phyloP scores from a whole-genome alignment of 495 filamentous ascomycete genomes.

The Xylaria intraflava region DNA sequence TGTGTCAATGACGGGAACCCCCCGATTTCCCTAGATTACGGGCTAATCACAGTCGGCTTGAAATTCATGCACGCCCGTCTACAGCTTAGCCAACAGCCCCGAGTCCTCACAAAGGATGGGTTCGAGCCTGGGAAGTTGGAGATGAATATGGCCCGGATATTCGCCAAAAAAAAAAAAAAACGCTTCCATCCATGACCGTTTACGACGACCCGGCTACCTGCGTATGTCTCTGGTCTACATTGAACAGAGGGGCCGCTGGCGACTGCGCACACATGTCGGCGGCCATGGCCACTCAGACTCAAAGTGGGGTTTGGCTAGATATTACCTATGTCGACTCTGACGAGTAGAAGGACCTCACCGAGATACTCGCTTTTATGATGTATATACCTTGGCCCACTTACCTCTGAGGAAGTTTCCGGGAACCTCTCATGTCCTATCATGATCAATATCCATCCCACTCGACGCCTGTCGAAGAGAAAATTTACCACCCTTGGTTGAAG shows the following conservation, averaged over 20 bases:
- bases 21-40: not conserved
- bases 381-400: too few relatives aligned
- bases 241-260: not conserved
- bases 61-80: not conserved
- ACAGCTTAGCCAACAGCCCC: not conserved
- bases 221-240: too few relatives aligned
- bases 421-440: too few relatives aligned
- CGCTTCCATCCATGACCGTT: not conserved
- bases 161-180: not conserved
- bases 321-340: too few relatives aligned
- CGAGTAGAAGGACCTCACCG: too few relatives aligned
- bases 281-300: not conserved
- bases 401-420: too few relatives aligned
- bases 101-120: not conserved
- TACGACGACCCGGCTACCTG: not conserved
- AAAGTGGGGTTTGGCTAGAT: too few relatives aligned
- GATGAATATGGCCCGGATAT: not conserved
- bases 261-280: not conserved
- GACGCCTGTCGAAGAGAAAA: too few relatives aligned
- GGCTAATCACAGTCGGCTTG: not conserved
- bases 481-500: too few relatives aligned
- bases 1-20: not conserved
- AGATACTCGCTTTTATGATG: too few relatives aligned
- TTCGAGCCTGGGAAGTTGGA: not conserved
- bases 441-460: too few relatives aligned